Base-by-base conservation (phyloP, 208 protist species). In the Jaenimonas drosophilae region DNA sequence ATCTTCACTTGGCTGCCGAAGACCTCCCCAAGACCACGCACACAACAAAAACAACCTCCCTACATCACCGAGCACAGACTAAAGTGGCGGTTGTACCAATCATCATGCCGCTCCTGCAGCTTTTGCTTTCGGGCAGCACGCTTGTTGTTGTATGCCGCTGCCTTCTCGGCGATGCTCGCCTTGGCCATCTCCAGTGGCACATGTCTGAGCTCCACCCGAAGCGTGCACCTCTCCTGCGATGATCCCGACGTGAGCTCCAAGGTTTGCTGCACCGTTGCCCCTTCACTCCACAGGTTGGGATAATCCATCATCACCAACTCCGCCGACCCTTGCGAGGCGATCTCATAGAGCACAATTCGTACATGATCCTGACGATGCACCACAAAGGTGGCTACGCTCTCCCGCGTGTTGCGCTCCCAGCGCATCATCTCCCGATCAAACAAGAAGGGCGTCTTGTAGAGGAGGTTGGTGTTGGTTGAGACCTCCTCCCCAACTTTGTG, bases 311-410 rank as follows among this genome's bases (percentile, higher is more conserved):
- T 48, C 24, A 82, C 72, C 14, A 90, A 21, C 38, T 90, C 81
- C 3, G 70, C 73, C 3, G 56, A 49, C 4, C 81, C 81, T 27
- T 81, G 54, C 11, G 76, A 64, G 36, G 76, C 76, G 34, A 57
- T 64, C 51, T 83, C 73, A 45, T 81, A 86, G 26, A 90, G 57
- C 28, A 78, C 57, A 3, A 86, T 59, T 31, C 76, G 76, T 17
- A 90, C 59, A 11, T 70, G 58, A 41, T 90, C 81, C 61, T 81
- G 84, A 48, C 64, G 56, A 49, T 69, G 76, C 5, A 90, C 76
- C 29, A 90, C 40, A 30, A 90, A 85, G 14, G 67, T 25, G 25
- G 51, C 62, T 6, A 49, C 49, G 9, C 50, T 46, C 23, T 43
- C 55, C 2, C 60, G 30, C 50, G 39, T 66, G 46, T 50, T 44